Evolutionary conservation across 129 eudicot species (phyloP).

Genomic region (Pittosporum tobira): DNA sequence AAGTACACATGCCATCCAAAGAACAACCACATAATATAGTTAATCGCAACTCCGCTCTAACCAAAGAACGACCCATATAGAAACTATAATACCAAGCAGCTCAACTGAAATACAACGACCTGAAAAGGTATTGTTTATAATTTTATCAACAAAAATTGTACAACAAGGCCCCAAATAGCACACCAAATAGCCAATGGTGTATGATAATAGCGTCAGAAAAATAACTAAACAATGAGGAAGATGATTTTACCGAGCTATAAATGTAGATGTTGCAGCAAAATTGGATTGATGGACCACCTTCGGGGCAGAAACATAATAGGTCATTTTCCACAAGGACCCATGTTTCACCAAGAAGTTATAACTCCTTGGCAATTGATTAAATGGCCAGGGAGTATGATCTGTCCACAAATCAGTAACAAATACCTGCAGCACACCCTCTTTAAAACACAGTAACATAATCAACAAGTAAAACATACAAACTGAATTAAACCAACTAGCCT

Average conservation of each 20-base stretch:
- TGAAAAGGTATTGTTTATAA: too few species aligned
- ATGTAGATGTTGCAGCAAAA: constrained; percentile 91
- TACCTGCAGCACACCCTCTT: constrained; percentile 51
- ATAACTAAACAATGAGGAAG: neutral
- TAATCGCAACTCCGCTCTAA: too few species aligned
- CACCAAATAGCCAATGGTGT: too few species aligned
- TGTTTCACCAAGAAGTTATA: constrained; percentile 92
- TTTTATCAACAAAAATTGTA: too few species aligned
- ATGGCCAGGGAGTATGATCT: constrained; percentile 96
- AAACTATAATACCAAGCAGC: too few species aligned
- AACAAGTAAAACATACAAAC: constrained; percentile 13
- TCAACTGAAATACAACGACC: too few species aligned
- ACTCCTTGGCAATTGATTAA: constrained; percentile 93
- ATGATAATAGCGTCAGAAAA: neutral
- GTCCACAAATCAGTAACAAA: constrained; percentile 93
- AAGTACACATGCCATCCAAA: too few species aligned
- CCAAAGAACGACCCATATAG: too few species aligned
- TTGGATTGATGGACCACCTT: constrained; percentile 83
- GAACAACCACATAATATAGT: too few species aligned
- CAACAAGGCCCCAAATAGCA: too few species aligned
- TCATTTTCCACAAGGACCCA: constrained; percentile 79
- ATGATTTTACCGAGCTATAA: constrained; percentile 71
- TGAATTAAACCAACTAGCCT: neutral
- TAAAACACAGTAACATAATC: constrained; percentile 19
- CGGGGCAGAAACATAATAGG: constrained; percentile 82